Conservation (phyloP, 2,329 filamentous ascomycete species). For the Ophiostoma australiae region DNA sequence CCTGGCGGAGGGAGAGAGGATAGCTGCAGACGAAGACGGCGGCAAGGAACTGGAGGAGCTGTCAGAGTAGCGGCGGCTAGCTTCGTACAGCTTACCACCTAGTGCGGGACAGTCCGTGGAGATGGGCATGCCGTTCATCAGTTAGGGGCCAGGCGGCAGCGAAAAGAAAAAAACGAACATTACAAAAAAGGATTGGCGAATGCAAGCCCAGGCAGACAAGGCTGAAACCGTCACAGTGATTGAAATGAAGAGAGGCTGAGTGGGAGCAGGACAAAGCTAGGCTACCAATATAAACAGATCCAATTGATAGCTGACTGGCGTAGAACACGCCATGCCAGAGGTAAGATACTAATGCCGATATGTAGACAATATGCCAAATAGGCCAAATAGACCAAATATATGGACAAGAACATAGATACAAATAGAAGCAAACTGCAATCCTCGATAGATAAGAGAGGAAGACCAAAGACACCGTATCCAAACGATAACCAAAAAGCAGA, state of each 20-base stretch:
- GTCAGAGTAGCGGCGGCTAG: neutral
- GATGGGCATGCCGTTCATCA: neutral
- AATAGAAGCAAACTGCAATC: neutral
- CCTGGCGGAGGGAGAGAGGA: neutral
- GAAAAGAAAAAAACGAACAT: neutral
- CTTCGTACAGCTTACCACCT: neutral
- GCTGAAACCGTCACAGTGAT: neutral
- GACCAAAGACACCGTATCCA: neutral
- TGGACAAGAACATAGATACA: neutral
- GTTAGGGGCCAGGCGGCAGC: conserved; percentile 1
- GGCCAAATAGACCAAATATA: neutral
- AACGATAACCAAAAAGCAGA: neutral
- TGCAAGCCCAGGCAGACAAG: neutral
- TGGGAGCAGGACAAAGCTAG: neutral
- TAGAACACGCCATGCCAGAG: neutral
- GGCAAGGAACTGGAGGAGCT: neutral
- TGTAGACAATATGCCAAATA: neutral
- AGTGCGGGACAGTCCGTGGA: neutral
- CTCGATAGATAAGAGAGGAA: neutral
- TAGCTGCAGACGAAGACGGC: neutral
- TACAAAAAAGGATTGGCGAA: neutral
- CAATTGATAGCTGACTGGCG: neutral
- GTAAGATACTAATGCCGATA: neutral
- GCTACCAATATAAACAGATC: neutral
- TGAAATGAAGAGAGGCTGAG: neutral